Base-by-base conservation (phyloP, 2,329 filamentous ascomycete genomes). In the Trichoderma arundinaceum region DNA sequence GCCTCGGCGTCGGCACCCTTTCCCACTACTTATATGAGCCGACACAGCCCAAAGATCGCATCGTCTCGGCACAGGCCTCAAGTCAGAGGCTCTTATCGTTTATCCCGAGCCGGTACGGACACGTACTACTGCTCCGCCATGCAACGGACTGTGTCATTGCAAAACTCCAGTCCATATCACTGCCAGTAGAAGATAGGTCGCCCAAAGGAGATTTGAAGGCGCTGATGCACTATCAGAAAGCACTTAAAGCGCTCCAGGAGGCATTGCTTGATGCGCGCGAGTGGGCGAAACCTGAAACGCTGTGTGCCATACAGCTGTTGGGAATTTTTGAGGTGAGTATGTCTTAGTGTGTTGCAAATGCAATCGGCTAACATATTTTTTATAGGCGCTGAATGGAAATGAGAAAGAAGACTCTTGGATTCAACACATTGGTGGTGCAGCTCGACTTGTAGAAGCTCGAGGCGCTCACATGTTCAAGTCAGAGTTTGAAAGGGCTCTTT, bases 401-500 rank as follows among this genome's bases (percentile, higher is more conserved):
- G 38, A 53, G 3, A 62, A 19, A 13, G 56, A 33, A 4, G 39
- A 62, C n/a, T 62, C 48, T 5, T 62, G 59, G 59, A 53, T 62
- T 48, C 48, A 62, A 13, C 59, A 62, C 5, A 48, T 53, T 15
- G 59, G 59, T 2, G 59, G 59, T 28, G 59, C 59, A 3, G 59
- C 59, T n/a, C 39, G 59, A 28, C 60, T 63, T 2, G 49, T 63
- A 15, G 60, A 63, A 17, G 60, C 60, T 46, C 60, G 60, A 38
- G 60, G 60, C 15, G 60, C 32, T 15, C 49, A 63, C 32, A 63
- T 63, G 60, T 63, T 63, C 17, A 35, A 63, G 41, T 44, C 60
- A 9, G 60, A 54, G 17, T 63, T 63, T 52, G 60, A 63, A 17
- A 63, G 46, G 39, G 39, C 60, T 8, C 41, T 63, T 12, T 63